Evolutionary conservation across 768 basidiomycete species (phyloP).

Genomic region (Cytidiella melzeri): DNA sequence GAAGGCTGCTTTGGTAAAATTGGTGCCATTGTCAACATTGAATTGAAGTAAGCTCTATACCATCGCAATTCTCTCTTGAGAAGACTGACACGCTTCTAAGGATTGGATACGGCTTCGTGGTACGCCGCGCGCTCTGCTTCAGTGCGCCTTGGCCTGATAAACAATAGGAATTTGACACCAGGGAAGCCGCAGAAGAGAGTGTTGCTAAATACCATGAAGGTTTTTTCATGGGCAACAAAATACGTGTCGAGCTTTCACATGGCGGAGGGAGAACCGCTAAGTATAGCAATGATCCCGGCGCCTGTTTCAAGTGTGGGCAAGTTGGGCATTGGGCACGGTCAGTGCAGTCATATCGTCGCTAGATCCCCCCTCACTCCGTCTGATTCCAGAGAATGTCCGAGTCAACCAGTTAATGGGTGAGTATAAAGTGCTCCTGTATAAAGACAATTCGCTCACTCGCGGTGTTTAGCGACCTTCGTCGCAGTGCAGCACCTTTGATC

Average conservation of each 20-base stretch:
- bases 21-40: slow-evolving; percentile 67
- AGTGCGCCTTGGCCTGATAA: no score
- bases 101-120: slow-evolving; percentile 87
- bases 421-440: slow-evolving; percentile 20
- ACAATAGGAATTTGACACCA: slow-evolving; percentile 80
- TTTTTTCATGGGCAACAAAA: slow-evolving; percentile 89
- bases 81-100: slow-evolving; percentile 37
- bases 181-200: slow-evolving; percentile 79
- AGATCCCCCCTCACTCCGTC: slow-evolving; percentile 2
- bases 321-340: slow-evolving; percentile 89
- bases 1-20: slow-evolving; percentile 85
- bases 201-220: slow-evolving; percentile 87
- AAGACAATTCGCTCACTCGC: not conserved
- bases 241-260: slow-evolving; percentile 81
- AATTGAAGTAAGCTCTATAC: slow-evolving; percentile 84
- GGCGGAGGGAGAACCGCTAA: slow-evolving; percentile 79
- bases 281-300: slow-evolving; percentile 78
- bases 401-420: slow-evolving; percentile 42
- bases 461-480: slow-evolving; percentile 23
- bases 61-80: not conserved
- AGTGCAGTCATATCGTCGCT: slow-evolving; percentile 17
- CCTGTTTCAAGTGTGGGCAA: slow-evolving; percentile 84
- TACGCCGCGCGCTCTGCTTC: no score
- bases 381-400: slow-evolving; percentile 63
- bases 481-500: slow-evolving; percentile 46